phyloP scores from a whole-genome alignment of 2,329 filamentous ascomycete species.

The Emmonsia crescens region DNA sequence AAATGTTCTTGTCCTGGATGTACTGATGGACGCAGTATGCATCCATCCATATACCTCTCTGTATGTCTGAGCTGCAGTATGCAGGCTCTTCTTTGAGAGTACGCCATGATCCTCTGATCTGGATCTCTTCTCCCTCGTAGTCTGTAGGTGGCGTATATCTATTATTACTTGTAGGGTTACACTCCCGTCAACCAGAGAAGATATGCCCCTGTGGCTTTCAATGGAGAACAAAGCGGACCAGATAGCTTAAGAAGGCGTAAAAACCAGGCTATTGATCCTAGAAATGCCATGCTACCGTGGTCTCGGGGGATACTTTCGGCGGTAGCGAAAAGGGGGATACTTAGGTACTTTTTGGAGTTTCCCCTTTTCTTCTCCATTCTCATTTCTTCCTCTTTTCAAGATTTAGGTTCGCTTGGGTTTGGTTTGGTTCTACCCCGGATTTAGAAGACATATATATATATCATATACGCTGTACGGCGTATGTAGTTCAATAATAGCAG shows the following conservation, averaged over 20 bases:
- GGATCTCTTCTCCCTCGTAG: background rate
- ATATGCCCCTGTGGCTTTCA: background rate
- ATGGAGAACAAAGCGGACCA: background rate
- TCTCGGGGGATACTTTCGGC: background rate
- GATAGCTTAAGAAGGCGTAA: background rate
- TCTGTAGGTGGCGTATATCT: background rate
- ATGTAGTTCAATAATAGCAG: background rate
- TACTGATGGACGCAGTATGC: too few species aligned
- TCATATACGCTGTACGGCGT: background rate
- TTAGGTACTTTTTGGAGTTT: background rate
- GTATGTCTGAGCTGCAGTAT: background rate
- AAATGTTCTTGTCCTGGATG: too few species aligned
- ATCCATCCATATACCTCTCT: background rate
- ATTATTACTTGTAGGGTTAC: background rate
- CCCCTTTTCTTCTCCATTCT: background rate
- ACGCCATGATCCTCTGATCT: background rate
- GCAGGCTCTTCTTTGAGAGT: background rate
- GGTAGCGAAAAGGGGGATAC: background rate
- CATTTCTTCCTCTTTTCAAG: background rate
- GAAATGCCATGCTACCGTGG: background rate
- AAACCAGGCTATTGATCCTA: background rate
- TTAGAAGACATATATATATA: background rate
- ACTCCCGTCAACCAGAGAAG: background rate
- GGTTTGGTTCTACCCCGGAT: conserved; percentile 1
- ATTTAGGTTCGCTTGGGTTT: background rate